Percentiles rank a stretch among this genome's conserved stretches.
These are phyloP conservation scores for Lomentospora prolificans DNA, from an alignment of 2,329 filamentous ascomycete genomes.

Conservation along the genomic window DNA sequence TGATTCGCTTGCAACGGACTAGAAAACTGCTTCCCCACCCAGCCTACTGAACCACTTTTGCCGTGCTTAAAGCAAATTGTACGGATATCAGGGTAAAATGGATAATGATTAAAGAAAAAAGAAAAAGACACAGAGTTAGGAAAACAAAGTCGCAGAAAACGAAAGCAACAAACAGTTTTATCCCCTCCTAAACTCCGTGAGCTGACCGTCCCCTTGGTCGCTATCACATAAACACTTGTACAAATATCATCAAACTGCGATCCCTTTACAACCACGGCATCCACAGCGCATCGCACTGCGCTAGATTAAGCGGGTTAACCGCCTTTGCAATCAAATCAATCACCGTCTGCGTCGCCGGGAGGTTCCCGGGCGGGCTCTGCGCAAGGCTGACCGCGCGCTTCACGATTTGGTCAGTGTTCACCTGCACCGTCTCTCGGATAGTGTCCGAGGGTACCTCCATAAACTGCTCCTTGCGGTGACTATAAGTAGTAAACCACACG, in stretches of 20 bases:
- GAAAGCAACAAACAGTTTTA: background rate
- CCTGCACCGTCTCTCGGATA: conserved; percentile 68
- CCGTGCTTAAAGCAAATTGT: too few species aligned
- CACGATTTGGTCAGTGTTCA: conserved; percentile 84
- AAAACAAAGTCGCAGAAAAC: background rate
- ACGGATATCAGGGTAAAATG: background rate
- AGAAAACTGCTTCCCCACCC: too few species aligned
- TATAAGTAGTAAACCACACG: conserved; percentile 76
- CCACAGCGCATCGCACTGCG: conserved; percentile 85
- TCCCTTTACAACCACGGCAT: conserved; percentile 93
- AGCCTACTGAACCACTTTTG: too few species aligned
- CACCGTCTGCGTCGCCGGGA: conserved; percentile 94
- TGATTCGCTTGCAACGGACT: too few species aligned
- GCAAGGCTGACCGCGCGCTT: conserved; percentile 82
- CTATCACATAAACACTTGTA: too few species aligned
- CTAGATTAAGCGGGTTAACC: conserved; percentile 83
- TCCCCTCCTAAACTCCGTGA: background rate
- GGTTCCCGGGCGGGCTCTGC: conserved; percentile 63
- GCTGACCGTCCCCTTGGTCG: background rate
- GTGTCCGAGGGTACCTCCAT: conserved; percentile 45
- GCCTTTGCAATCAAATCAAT: conserved; percentile 90
- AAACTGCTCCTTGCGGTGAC: conserved; percentile 48
- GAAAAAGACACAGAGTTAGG: conserved; percentile 5
- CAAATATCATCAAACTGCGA: too few species aligned
- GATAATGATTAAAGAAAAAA: background rate